Base-by-base conservation (phyloP, 805 yeast genomes). In the Kockiozyma suomiensis region DNA sequence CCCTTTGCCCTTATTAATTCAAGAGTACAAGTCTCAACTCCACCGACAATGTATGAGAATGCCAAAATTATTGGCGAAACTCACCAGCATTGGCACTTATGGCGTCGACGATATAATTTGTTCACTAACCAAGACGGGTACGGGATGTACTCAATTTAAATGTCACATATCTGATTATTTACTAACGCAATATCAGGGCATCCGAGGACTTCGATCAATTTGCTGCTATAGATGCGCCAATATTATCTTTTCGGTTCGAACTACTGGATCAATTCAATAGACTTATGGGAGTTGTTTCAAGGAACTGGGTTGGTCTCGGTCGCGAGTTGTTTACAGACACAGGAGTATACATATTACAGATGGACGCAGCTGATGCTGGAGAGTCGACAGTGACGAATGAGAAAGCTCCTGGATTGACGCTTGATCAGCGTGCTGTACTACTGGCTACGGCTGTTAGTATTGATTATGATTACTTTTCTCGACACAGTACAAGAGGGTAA, bases 401-500 rank as follows among this genome's bases (percentile, higher is more conserved):
- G 23, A 54, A 56, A 40, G 58, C 58, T 8, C 72, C 79, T 10
- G 63, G 62, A 1, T 73, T 94, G 73, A 82, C 86, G 3, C 74
- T 90, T 45, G 96, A 88, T 71, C 88, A 94, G 73, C 82, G 96
- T 66, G 97, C 97, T 0, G 84, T 91, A 0, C 70, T 94, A 72
- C 77, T 94, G 56, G 96, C 90, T 0, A 88, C 87, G 62, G 96
- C 97, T 0, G 86, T 94, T 1, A 87, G 96, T 59, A 87, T 94
- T 61, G 99, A 94, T 73, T 94, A 90, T 74, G 99, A 94, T 74
- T 94, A 92, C 75, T 94, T 94, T 74, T 89, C 97, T n/a, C 82
- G 98, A 72, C 65, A 62, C 32, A 62, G 66, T 21, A 49, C 53
- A 2, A 32, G 59, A 32, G 55, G 56, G 62, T 58, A 42, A 28